A percentile compares a stretch with the other conserved stretches of the same genome.
Evolutionary conservation across 352 stramenopile species (phyloP).

Genomic region (Ophiocytium majus): DNA sequence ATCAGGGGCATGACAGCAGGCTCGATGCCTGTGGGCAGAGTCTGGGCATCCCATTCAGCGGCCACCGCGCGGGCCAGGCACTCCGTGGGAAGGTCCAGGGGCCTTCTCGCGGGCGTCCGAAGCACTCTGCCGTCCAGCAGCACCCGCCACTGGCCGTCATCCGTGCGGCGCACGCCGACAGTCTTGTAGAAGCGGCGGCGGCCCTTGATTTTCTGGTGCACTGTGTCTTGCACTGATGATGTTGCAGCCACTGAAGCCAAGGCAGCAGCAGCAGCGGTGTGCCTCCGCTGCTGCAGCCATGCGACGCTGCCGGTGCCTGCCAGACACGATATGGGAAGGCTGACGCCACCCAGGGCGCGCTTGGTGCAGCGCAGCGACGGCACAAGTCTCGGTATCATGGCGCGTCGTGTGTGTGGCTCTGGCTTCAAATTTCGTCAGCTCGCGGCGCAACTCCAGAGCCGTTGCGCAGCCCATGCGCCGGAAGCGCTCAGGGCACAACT

Average conservation of each 20-base stretch:
- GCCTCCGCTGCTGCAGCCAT: background rate
- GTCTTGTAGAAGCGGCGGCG: conserved; percentile 58
- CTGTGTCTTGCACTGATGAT: conserved; percentile 38
- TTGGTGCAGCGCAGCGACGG: background rate
- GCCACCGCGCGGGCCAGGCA: conserved; percentile 51
- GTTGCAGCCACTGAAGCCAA: background rate
- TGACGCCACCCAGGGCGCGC: background rate
- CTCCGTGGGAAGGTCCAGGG: conserved; percentile 45
- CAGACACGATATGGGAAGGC: background rate
- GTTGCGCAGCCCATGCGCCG: too few relatives aligned
- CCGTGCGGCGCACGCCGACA: conserved; percentile 40
- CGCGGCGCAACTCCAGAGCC: too few relatives aligned
- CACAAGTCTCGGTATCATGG: background rate
- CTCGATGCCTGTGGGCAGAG: conserved; percentile 59
- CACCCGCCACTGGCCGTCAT: conserved; percentile 40
- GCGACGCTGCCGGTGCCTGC: background rate
- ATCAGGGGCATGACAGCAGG: conserved; percentile 78
- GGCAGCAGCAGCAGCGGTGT: background rate
- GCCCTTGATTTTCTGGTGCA: conserved; percentile 57
- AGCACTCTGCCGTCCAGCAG: conserved; percentile 52
- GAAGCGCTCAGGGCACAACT: too few relatives aligned
- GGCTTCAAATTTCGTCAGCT: too few relatives aligned
- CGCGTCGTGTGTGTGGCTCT: background rate
- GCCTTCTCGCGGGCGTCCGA: conserved; percentile 51
- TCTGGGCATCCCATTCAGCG: conserved; percentile 65